Percentiles rank a stretch among this genome's conserved stretches.
phyloP scores from a whole-genome alignment of 2,329 filamentous ascomycete species.

The Clarireedia paspali region DNA sequence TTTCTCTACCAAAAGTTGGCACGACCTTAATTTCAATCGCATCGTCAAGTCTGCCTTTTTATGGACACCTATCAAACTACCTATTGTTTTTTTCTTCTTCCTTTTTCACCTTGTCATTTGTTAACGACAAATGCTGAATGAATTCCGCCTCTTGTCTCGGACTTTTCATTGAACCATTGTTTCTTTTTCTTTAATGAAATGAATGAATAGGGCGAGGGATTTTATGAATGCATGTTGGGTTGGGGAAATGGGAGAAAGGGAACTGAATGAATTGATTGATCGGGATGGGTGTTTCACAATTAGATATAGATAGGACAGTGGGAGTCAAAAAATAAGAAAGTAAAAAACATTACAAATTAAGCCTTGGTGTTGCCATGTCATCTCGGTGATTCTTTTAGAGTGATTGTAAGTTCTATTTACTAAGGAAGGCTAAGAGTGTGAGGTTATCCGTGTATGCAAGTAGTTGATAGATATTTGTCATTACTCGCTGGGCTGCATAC shows the following conservation, averaged over 20 bases:
- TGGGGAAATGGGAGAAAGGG: background rate
- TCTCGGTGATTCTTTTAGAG: no score
- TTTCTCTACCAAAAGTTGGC: background rate
- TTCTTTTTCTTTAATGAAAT: background rate
- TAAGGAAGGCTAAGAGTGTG: no score
- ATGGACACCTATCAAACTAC: background rate
- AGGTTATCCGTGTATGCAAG: no score
- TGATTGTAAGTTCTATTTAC: no score
- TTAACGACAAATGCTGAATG: background rate
- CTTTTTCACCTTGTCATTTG: background rate
- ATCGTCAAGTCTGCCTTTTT: background rate
- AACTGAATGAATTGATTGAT: background rate
- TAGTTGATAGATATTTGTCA: no score
- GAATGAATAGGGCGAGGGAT: background rate
- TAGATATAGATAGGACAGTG: constrained; percentile 7
- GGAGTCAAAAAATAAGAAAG: constrained; percentile 6
- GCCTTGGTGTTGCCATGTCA: background rate
- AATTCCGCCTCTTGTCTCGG: background rate
- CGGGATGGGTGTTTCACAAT: background rate
- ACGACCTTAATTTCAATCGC: background rate
- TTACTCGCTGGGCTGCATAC: no score
- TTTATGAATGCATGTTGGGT: background rate
- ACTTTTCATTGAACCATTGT: background rate
- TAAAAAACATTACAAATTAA: constrained; percentile 10
- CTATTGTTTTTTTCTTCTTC: background rate